These are phyloP conservation scores for Ganoderma resinaceum DNA, from an alignment of 1,284 basidiomycete genomes.

Conservation along the genomic window DNA sequence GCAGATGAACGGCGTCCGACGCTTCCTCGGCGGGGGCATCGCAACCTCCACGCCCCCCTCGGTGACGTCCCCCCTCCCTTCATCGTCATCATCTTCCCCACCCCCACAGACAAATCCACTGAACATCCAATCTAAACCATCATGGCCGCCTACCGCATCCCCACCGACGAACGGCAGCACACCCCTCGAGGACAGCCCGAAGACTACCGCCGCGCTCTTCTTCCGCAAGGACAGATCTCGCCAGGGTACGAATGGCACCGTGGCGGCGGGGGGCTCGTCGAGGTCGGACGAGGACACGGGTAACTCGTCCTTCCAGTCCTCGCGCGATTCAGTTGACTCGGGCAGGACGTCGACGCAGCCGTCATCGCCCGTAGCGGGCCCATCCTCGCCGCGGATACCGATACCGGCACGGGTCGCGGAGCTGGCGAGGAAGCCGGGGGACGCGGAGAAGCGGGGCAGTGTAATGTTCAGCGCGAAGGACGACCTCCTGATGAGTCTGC, in stretches of 20 bases:
- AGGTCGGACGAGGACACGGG: conserved; percentile 36
- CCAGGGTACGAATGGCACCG: conserved; percentile 28
- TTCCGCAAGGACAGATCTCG: conserved; percentile 60
- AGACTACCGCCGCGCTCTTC: conserved; percentile 54
- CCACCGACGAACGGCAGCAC: conserved; percentile 37
- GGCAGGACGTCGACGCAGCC: conserved; percentile 40
- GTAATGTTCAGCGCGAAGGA: conserved; percentile 64
- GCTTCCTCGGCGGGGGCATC: conserved; percentile 59
- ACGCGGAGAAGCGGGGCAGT: conserved; percentile 50
- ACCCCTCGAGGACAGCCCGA: conserved; percentile 39
- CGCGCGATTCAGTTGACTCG: conserved; percentile 35
- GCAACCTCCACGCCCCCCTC: conserved; percentile 34
- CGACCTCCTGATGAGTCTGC: conserved; percentile 81
- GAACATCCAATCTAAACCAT: conserved; percentile 44
- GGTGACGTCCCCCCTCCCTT: conserved; percentile 32
- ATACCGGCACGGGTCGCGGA: conserved; percentile 39
- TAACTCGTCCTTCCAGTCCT: conserved; percentile 38
- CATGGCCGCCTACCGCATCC: conserved; percentile 51
- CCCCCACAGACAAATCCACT: conserved; percentile 36
- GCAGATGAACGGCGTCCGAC: conserved; percentile 75
- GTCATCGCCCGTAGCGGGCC: conserved; percentile 49
- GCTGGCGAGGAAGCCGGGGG: conserved; percentile 43
- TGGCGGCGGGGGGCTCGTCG: conserved; percentile 21
- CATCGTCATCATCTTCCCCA: conserved; percentile 30
- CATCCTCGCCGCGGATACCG: conserved; percentile 45